Conservation (phyloP, 2,329 filamentous ascomycete species). For the Periglandula ipomoeae region DNA sequence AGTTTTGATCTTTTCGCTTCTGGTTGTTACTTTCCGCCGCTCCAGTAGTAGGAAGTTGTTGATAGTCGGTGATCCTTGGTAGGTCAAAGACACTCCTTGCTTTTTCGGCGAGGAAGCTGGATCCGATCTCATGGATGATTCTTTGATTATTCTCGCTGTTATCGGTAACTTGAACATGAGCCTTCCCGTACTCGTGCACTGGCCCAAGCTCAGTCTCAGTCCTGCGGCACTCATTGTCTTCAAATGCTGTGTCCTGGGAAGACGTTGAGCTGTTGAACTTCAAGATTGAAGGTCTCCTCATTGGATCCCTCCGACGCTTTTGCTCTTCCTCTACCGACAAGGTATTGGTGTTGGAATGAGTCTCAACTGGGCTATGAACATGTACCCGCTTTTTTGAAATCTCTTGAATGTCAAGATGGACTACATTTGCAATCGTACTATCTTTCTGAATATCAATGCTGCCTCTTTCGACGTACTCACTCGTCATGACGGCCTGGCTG, state of each 20-base stretch:
- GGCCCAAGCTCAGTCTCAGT: slow-evolving; percentile 12
- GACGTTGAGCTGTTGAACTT: slow-evolving; percentile 13
- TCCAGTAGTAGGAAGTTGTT: not conserved
- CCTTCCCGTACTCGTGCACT: slow-evolving; percentile 15
- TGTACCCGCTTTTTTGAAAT: slow-evolving; percentile 4
- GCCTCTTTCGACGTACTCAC: not conserved
- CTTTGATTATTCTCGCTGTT: slow-evolving; percentile 8
- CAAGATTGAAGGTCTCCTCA: slow-evolving; percentile 24
- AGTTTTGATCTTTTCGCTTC: not conserved
- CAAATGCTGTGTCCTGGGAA: slow-evolving; percentile 7
- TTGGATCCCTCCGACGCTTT: slow-evolving; percentile 21
- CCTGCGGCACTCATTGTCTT: slow-evolving; percentile 2
- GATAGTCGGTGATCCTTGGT: slow-evolving; percentile 6
- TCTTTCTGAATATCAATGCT: not conserved
- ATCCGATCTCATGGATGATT: slow-evolving; percentile 20
- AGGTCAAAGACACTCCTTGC: slow-evolving; percentile 2
- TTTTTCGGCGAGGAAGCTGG: slow-evolving; percentile 12
- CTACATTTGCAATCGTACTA: not conserved
- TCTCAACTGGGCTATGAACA: slow-evolving; percentile 9
- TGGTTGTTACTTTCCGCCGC: not conserved
- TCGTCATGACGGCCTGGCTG: not conserved
- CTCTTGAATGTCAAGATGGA: not conserved
- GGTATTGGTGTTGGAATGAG: slow-evolving; percentile 15
- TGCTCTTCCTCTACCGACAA: slow-evolving; percentile 29
- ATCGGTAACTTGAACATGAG: slow-evolving; percentile 7